These are phyloP conservation scores for Aphanocladium album DNA, from an alignment of 2,329 filamentous ascomycete species.

Conservation along the genomic window DNA sequence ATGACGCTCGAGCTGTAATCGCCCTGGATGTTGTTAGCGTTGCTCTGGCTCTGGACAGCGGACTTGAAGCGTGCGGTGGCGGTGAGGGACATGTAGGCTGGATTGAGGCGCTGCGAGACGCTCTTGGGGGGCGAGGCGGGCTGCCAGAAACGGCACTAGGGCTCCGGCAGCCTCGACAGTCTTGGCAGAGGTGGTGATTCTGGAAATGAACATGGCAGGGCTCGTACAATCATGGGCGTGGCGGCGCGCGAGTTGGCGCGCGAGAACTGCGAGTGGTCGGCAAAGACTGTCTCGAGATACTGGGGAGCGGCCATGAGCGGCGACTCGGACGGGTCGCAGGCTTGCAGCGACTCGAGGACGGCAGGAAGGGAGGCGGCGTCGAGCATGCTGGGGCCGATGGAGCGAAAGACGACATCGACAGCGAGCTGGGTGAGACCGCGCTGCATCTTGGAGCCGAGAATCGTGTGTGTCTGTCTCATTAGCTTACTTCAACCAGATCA, in stretches of 20 bases:
- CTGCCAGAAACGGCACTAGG: slow-evolving; percentile 24
- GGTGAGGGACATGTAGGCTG: slow-evolving; percentile 40
- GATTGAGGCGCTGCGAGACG: slow-evolving; percentile 30
- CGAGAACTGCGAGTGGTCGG: slow-evolving; percentile 54
- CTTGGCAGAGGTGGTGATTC: slow-evolving; percentile 15
- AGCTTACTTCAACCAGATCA: too few relatives aligned
- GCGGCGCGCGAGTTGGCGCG: slow-evolving; percentile 60
- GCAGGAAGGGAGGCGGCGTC: slow-evolving; percentile 53
- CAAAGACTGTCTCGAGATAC: slow-evolving; percentile 75
- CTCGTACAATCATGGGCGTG: slow-evolving; percentile 64
- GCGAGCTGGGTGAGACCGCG: slow-evolving; percentile 88
- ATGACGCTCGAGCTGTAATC: slow-evolving; percentile 41
- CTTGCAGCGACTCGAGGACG: slow-evolving; percentile 67
- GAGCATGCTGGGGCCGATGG: slow-evolving; percentile 67
- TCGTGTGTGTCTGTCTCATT: slow-evolving; percentile 96
- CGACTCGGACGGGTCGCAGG: slow-evolving; percentile 77
- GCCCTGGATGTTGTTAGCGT: slow-evolving; percentile 46
- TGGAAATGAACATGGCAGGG: slow-evolving; percentile 26
- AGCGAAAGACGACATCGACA: slow-evolving; percentile 83
- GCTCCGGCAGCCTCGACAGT: slow-evolving; percentile 17
- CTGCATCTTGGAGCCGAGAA: slow-evolving; percentile 80
- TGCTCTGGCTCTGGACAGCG: slow-evolving; percentile 21
- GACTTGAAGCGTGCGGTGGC: slow-evolving; percentile 38
- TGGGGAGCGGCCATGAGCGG: slow-evolving; percentile 66
- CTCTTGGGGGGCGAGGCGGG: neutral